Base-by-base conservation (phyloP, 805 yeast genomes). In the Maudiozyma pseudohumilis region DNA sequence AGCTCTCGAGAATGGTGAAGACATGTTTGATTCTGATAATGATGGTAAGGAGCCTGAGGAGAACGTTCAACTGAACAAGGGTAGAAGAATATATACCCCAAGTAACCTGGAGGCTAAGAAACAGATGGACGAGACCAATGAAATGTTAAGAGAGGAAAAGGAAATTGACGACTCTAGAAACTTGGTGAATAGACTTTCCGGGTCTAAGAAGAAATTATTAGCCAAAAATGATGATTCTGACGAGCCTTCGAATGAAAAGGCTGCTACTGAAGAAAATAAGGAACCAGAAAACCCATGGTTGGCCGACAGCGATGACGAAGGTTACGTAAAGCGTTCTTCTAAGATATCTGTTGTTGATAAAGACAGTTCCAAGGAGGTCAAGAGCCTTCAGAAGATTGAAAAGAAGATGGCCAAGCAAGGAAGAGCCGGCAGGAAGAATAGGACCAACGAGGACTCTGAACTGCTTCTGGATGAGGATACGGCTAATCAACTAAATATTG, bases 1-100 rank as follows among this genome's bases (percentile, higher is more conserved):
- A 45, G 59, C 70, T 40, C 61, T 74, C 36, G 68, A 70, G 30
- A 58, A 59, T 29, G 75, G 71, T 19, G 68, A 61, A 13, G 79
- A 70, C 26, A 50, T 62, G 24, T 61, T 55, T 9, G 35, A 43
- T 6, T 42, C 43, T 22, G 48, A 42, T 35, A n/a, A n/a, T n/a
- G 18, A 7, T 15, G 32, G 20, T 8, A 51, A 52, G 20, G 65
- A 55, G 17, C 63, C 57, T 17, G 56, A 53, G 11, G 74, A 76
- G 16, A 75, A 74, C 46, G 60, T 68, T 12, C 50, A 56, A 13
- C 56, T 75, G 32, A 86, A 85, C 54, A 69, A 70, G 43, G 97
- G 97, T 29, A 76, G 95, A 64, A 70, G 95, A 59, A 66, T 75
- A 11, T 87, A 84, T 52, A 74, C 88, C 3, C 92, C 95, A 5